Conservation (phyloP, 2,329 filamentous ascomycete species). For the Alternaria conjuncta region DNA sequence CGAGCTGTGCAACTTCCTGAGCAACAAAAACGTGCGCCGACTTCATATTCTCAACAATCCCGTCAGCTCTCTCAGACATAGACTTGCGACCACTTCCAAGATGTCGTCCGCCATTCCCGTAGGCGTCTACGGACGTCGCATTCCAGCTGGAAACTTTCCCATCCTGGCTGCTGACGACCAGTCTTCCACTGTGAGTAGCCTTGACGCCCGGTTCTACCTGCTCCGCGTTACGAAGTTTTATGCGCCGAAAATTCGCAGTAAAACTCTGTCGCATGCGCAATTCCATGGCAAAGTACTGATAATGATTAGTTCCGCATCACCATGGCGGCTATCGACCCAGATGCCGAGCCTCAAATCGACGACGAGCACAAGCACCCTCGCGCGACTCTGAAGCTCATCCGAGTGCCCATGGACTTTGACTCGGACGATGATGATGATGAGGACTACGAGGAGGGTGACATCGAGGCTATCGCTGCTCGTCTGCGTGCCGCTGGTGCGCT, state of each 20-base stretch:
- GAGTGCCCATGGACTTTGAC: conserved; percentile 67
- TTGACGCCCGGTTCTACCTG: background rate
- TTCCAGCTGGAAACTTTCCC: conserved; percentile 83
- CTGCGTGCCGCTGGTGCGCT: conserved; percentile 45
- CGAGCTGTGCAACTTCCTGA: conserved; percentile 24
- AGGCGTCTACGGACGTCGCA: conserved; percentile 89
- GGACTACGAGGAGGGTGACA: conserved; percentile 53
- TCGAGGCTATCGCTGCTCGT: conserved; percentile 49
- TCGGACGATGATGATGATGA: conserved; percentile 64
- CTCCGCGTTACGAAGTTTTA: background rate
- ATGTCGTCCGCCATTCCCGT: conserved; percentile 60
- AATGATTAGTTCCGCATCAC: conserved; percentile 84
- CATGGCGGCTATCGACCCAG: conserved; percentile 97
- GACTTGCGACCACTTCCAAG: conserved; percentile 25
- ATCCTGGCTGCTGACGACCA: conserved; percentile 77
- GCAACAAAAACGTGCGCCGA: conserved; percentile 1
- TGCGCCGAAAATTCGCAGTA: background rate
- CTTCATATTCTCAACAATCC: background rate
- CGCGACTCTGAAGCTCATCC: conserved; percentile 90
- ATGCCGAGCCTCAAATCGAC: conserved; percentile 63
- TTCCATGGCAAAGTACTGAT: conserved; percentile 22
- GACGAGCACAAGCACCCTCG: conserved; percentile 63
- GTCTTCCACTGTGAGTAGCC: conserved; percentile 76
- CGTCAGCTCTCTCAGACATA: background rate
- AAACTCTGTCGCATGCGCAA: conserved; percentile 9